Evolutionary conservation across 1,139 yeast genomes (phyloP), one percentile per base, ranked within the genome.

Genomic region (Suhomyces choctaworum): DNA sequence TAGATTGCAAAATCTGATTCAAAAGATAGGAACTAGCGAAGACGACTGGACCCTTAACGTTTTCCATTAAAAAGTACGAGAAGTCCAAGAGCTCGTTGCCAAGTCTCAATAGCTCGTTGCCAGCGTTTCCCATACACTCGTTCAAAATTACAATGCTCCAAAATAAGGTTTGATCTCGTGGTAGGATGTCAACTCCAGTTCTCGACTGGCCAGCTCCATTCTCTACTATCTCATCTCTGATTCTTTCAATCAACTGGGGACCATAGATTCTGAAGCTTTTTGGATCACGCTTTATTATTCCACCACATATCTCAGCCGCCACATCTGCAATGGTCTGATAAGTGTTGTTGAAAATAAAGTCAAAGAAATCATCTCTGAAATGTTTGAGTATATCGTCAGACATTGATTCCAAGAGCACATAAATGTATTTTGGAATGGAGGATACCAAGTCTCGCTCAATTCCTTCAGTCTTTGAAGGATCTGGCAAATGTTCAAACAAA

Each of bases 201-300:
- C 96, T 74, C 0, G 82, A 66, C 1, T 77, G 65, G 2, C 97
- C 97, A 0, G 97, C 97, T 7, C 82, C 86, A 46, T 90, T 86
- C 48, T 83, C 90, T n/a, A 68, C 69, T 15, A 92, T 70, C 52
- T 92, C 96, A 19, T 76, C 79, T 32, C 69, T 67, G 22, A 90
- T 80, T 40, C 73, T 73, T 2, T 68, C 69, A 33, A 73, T 64
- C 17, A 84, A 59, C 16, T 69, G 52, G 1, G 66, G 62, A 31
- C 76, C 70, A 25, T 78, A 60, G 25, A 58, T 58, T 2, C 70
- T 64, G 43, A 82, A 76, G 6, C 56, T 50, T 23, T 52, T 51
- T 2, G 82, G 87, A 32, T 81, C 76, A 29, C 86, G 74, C 44
- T 79, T 78, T 5, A 82, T 78, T 22, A 88, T 56, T 1, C 82